These are phyloP conservation scores for Deinandra increscens DNA, from an alignment of 129 eudicot genomes.

Conservation along the genomic window DNA sequence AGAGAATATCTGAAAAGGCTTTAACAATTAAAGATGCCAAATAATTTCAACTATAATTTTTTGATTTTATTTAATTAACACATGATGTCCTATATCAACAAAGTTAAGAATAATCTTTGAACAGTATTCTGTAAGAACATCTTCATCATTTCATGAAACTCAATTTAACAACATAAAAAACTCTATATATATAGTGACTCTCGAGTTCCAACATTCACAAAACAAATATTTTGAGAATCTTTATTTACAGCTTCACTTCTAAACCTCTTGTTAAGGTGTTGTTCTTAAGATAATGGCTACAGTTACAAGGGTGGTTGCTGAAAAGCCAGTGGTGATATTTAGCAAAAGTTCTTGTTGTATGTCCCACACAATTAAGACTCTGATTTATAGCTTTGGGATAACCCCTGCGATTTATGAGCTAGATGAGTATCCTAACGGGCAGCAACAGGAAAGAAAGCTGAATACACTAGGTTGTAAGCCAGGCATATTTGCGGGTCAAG, in stretches of 20 bases:
- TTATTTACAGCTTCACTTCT: slow-evolving; percentile 2
- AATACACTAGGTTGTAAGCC: slow-evolving; percentile 38
- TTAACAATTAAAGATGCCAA: slow-evolving; percentile 20
- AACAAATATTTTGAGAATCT: slow-evolving; percentile 1
- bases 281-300: slow-evolving; percentile 31
- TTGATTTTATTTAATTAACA: not conserved
- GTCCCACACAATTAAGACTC: slow-evolving; percentile 46
- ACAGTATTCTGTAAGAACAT: not conserved
- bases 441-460: slow-evolving; percentile 32
- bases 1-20: slow-evolving; percentile 25
- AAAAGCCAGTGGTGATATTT: slow-evolving; percentile 59
- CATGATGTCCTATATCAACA: not conserved
- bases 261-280: not conserved
- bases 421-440: slow-evolving; percentile 45
- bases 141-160: not conserved
- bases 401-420: slow-evolving; percentile 52
- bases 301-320: slow-evolving; percentile 34
- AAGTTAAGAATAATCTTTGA: not conserved
- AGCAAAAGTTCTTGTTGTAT: slow-evolving; percentile 57
- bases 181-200: not conserved
- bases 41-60: slow-evolving; percentile 14
- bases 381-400: slow-evolving; percentile 50
- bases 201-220: slow-evolving; percentile 6
- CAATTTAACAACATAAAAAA: not conserved
- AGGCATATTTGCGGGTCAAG: slow-evolving; percentile 36